Evolutionary conservation across 352 stramenopile species (phyloP).

Genomic region (Globisporangium parvum): DNA sequence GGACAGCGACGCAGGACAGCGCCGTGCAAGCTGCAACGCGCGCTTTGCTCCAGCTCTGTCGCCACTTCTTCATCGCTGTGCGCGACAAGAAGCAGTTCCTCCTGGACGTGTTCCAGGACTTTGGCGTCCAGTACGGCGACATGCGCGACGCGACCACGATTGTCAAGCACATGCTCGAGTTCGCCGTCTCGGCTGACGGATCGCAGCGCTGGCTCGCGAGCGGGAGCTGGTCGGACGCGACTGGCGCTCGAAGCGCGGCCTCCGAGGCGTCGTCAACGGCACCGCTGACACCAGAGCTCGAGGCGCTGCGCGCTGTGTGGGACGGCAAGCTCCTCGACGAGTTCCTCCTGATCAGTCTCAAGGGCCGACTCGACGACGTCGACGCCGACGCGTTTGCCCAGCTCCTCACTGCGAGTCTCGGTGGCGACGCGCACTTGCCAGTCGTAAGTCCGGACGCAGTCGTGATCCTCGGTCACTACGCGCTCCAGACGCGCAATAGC

Average conservation of each 20-base stretch:
- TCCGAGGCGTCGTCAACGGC: neutral
- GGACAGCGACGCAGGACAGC: slow-evolving; percentile 16
- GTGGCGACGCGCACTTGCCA: slow-evolving; percentile 29
- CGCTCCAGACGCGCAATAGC: slow-evolving; percentile 25
- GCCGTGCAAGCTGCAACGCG: slow-evolving; percentile 11
- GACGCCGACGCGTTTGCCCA: slow-evolving; percentile 40
- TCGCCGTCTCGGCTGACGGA: slow-evolving; percentile 31
- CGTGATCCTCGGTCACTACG: slow-evolving; percentile 69
- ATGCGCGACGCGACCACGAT: slow-evolving; percentile 49
- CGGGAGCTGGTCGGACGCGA: slow-evolving; percentile 43
- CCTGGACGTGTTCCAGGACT: slow-evolving; percentile 62
- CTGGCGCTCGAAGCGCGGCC: neutral
- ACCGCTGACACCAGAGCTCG: slow-evolving; percentile 8
- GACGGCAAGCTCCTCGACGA: slow-evolving; percentile 71
- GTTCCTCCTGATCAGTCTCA: slow-evolving; percentile 74
- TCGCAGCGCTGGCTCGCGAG: slow-evolving; percentile 45
- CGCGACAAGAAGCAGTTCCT: slow-evolving; percentile 64
- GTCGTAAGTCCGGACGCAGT: slow-evolving; percentile 64
- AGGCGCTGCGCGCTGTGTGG: slow-evolving; percentile 50
- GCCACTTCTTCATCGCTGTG: slow-evolving; percentile 45
- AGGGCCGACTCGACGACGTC: slow-evolving; percentile 62
- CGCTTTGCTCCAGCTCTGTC: slow-evolving; percentile 29
- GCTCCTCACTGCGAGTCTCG: slow-evolving; percentile 50
- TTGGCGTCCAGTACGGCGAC: slow-evolving; percentile 61
- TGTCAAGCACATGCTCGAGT: slow-evolving; percentile 52